Conservation (phyloP, 164 flowering plant species). For the Chimonanthus praecox region DNA sequence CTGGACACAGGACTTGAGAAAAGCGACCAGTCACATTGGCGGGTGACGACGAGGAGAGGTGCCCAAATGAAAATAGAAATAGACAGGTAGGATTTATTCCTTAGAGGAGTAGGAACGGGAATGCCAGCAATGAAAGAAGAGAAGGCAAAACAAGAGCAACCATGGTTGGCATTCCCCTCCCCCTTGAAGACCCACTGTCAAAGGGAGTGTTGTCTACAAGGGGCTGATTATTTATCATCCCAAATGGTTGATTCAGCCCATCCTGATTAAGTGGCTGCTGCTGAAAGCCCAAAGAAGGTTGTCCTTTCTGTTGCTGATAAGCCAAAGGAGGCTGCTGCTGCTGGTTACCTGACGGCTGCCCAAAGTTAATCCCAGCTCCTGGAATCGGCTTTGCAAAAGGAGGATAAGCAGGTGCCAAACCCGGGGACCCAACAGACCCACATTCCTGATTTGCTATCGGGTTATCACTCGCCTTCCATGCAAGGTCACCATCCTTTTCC, state of each 20-base stretch:
- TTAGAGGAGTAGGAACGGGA: background rate
- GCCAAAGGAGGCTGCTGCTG: slow-evolving; percentile 4
- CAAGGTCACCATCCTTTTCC: slow-evolving; percentile 28
- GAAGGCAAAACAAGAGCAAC: slow-evolving; percentile 12
- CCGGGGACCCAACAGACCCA: slow-evolving; percentile 35
- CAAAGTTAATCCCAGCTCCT: slow-evolving; percentile 16
- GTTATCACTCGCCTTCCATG: slow-evolving; percentile 36
- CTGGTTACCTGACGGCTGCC: slow-evolving; percentile 18
- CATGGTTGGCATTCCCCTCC: background rate
- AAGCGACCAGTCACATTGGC: background rate
- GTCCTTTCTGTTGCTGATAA: background rate
- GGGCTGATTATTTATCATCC: slow-evolving; percentile 17
- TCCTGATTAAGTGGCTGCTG: slow-evolving; percentile 2
- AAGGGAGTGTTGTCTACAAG: slow-evolving; percentile 33
- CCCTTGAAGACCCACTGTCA: slow-evolving; percentile 25
- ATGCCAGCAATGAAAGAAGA: background rate
- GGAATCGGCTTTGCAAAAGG: slow-evolving; percentile 32
- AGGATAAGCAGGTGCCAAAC: slow-evolving; percentile 22
- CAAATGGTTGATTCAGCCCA: slow-evolving; percentile 22
- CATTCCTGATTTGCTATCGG: slow-evolving; percentile 29
- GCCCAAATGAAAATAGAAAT: background rate
- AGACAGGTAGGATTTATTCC: background rate
- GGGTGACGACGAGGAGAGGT: background rate
- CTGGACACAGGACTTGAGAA: background rate
- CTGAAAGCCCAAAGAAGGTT: slow-evolving; percentile 3